Evolutionary conservation across 2,329 filamentous ascomycete genomes (phyloP).

Genomic region (Diplodia corticola): DNA sequence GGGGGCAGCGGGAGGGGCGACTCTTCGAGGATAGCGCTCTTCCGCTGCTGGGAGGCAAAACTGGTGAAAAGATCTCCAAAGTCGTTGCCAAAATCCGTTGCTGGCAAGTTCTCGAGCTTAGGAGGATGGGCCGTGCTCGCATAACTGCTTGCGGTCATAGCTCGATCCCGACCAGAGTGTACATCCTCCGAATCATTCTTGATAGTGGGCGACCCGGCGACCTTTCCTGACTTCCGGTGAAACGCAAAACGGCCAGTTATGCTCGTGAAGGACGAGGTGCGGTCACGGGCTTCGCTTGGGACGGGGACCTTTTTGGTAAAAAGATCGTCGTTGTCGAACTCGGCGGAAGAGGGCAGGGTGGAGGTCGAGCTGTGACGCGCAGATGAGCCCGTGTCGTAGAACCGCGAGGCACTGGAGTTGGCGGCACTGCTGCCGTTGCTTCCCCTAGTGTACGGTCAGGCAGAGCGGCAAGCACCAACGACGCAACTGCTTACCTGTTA

Average conservation of each 20-base stretch:
- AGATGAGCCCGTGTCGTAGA: slow-evolving; percentile 37
- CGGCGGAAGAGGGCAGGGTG: slow-evolving; percentile 43
- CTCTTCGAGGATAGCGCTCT: slow-evolving; percentile 22
- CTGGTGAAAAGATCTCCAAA: slow-evolving; percentile 53
- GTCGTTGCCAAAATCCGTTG: slow-evolving; percentile 42
- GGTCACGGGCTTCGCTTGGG: neutral
- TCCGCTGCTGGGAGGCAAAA: slow-evolving; percentile 41
- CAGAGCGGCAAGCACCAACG: neutral
- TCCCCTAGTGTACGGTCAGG: slow-evolving; percentile 32
- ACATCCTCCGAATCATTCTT: slow-evolving; percentile 18
- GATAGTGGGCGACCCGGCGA: neutral
- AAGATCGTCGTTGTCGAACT: slow-evolving; percentile 37
- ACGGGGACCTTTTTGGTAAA: slow-evolving; percentile 19
- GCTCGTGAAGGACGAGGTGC: slow-evolving; percentile 22
- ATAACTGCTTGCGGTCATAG: slow-evolving; percentile 52
- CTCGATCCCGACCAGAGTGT: slow-evolving; percentile 29
- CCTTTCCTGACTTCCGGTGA: slow-evolving; percentile 19
- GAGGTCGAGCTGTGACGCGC: slow-evolving; percentile 37
- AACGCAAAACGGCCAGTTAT: slow-evolving; percentile 19
- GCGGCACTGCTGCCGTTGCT: slow-evolving; percentile 45
- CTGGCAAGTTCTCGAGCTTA: slow-evolving; percentile 39
- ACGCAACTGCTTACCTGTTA: slow-evolving; percentile 13
- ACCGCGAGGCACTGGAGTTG: slow-evolving; percentile 33
- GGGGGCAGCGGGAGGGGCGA: slow-evolving; percentile 14
- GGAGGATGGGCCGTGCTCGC: slow-evolving; percentile 46